Conservation (phyloP, 177 flowering plant genomes). For the Vitis hybrid region DNA sequence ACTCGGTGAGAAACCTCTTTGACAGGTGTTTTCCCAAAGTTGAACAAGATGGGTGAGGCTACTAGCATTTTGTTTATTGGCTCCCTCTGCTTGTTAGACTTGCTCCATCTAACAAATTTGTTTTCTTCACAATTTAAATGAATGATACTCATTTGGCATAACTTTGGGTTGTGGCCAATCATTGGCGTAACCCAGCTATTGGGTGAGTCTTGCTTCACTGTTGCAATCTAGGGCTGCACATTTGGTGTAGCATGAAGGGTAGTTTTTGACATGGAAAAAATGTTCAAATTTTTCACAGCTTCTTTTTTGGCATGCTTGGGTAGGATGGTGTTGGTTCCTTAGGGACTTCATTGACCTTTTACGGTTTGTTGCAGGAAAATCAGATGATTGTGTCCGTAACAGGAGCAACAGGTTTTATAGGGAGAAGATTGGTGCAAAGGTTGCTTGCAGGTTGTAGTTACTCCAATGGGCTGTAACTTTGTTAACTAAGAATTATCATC, state of each 20-base stretch:
- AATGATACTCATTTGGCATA: background rate
- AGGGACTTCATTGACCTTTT: slow-evolving; percentile 9
- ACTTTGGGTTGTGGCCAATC: background rate
- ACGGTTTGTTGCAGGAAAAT: slow-evolving; percentile 38
- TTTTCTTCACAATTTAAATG: too few species aligned
- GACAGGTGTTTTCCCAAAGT: too few species aligned
- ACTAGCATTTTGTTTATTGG: too few species aligned
- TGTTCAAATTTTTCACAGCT: too few species aligned
- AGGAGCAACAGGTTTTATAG: slow-evolving; percentile 97
- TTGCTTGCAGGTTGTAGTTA: slow-evolving; percentile 60
- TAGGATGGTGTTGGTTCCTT: background rate
- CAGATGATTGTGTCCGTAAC: slow-evolving; percentile 80
- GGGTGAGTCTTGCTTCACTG: background rate
- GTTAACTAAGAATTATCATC: background rate
- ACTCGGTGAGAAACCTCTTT: too few species aligned
- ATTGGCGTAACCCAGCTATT: background rate
- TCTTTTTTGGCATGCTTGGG: background rate
- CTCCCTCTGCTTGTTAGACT: too few species aligned
- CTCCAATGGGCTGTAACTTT: background rate
- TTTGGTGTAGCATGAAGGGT: background rate
- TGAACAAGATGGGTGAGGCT: too few species aligned
- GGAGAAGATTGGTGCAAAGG: slow-evolving; percentile 84
- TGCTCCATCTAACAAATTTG: too few species aligned
- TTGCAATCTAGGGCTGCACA: background rate
- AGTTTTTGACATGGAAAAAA: too few species aligned